These are phyloP conservation scores for Gardenia jasminoides DNA, from an alignment of 257 asterid species.

Conservation along the genomic window DNA sequence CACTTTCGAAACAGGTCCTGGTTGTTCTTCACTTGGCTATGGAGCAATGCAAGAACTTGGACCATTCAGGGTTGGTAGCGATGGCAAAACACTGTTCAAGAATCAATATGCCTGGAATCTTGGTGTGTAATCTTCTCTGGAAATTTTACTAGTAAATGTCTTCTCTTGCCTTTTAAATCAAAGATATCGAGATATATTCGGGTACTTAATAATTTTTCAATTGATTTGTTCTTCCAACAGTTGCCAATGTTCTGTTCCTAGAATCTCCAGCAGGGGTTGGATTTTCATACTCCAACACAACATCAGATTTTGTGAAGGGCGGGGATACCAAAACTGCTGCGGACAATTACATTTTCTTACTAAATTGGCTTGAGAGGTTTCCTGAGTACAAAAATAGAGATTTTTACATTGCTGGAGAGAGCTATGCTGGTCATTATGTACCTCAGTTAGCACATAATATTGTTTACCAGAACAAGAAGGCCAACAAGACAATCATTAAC, in stretches of 20 bases:
- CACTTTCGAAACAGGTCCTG: constrained; percentile 58
- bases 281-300: constrained; percentile 74
- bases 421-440: constrained; percentile 80
- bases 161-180: background rate
- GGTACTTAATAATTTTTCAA: background rate
- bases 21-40: constrained; percentile 93
- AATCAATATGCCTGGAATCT: constrained; percentile 71
- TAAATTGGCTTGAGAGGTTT: constrained; percentile 74
- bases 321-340: constrained; percentile 60
- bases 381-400: constrained; percentile 59
- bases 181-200: background rate
- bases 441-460: constrained; percentile 73
- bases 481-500: constrained; percentile 48
- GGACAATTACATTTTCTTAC: constrained; percentile 52
- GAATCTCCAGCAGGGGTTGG: constrained; percentile 94
- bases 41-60: constrained; percentile 97
- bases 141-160: background rate
- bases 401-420: constrained; percentile 65
- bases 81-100: constrained; percentile 75
- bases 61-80: constrained; percentile 78
- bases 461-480: constrained; percentile 45
- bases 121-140: constrained; percentile 36
- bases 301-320: constrained; percentile 31
- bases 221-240: constrained; percentile 24
- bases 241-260: constrained; percentile 69